Evolutionary conservation across 495 filamentous ascomycete species (phyloP), one percentile per base, ranked within the genome.

Genomic region (Penicillium simplicissimum): DNA sequence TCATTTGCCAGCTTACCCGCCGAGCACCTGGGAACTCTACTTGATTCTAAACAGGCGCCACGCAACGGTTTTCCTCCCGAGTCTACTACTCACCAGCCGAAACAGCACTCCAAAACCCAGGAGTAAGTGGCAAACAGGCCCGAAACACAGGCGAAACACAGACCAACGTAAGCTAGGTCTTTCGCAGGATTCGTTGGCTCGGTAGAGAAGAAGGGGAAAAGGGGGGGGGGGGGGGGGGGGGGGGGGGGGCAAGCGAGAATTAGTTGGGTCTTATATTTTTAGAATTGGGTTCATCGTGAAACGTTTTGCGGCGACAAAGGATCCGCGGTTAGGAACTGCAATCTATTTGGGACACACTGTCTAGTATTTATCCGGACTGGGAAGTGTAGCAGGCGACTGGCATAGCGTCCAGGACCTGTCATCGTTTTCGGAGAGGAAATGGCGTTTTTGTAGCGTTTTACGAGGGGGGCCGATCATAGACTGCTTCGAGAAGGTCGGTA

Each of bases 101-200:
- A 49, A 49, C 45, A 31, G 8, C 42, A 6, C n/a, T n/a, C 8
- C 23, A 31, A 15, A 17, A 1, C 42, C 7, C 45, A 49, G 45
- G 52, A 40, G 40, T 10, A 28, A 52, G 60, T 58, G 60, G 60
- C 60, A 54, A 57, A 54, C 31, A 13, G n/a, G 17, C 55, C 60
- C 54, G 60, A 62, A 62, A 62, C 60, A 54, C 17, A 36, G 55
- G 37, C 55, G 55, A 62, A 62, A 62, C 60, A 42, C 49, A 40
- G 51, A 62, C 37, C 54, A 52, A 58, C 55, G 47, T 57, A n/a
- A 62, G 55, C 55, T 34, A n/a, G 21, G 11, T 8, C 25, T 58
- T 2, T 28, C 47, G 55, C 54, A 11, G 5, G n/a, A 3, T 23
- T 28, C 23, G 35, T 57, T 51, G 36, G 45, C 52, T 62, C 45